Base-by-base conservation (phyloP, 805 yeast species). In the Blastobotrys parvus region DNA sequence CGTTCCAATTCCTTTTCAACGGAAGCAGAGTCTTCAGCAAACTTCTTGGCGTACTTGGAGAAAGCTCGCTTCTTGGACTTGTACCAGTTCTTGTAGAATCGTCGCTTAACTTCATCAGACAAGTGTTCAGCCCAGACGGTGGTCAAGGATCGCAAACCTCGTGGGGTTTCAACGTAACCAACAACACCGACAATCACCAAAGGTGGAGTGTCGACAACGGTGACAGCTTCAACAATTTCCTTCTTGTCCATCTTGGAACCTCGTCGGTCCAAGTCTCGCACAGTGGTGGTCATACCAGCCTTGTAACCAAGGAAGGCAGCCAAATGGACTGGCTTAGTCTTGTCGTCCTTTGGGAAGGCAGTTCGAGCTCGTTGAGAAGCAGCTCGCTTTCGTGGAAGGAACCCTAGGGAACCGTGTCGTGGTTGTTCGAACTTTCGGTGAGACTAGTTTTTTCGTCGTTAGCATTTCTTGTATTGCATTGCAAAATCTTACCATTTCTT, bases 51-150 rank as follows among this genome's bases (percentile, higher is more conserved):
- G 87, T 92, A 92, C 78, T 90, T 89, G 85, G 97, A 85, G 94
- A 92, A 92, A 67, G 98, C 98, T 90, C 89, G 89, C 95, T 92
- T 92, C 90, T 92, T 92, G 62, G 96, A 82, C 82, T 89, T 89
- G 95, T 86, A 92, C 98, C 98, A 92, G 95, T 90, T 92, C 87
- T 89, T 92, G 96, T 92, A 92, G 95, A 92, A 92, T 80, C 97
- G 87, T 82, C 98, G 87, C 85, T 82, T 90, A 74, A 92, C 80
- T 77, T 92, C 98, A 71, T 92, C 98, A 67, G 95, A 84, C 69
- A 92, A 81, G 78, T 92, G 98, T 81, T 92, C 97, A 68, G 98
- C 98, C 98, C 98, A 92, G 70, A 92, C 98, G 67, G 98, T 92
- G 73, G 97, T 87, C 73, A 92, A 82, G 55, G 98, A 87, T 78